Evolutionary conservation across 768 basidiomycete genomes (phyloP), one percentile per base, ranked within the genome.

Genomic region (Cystobasidium tubakii): DNA sequence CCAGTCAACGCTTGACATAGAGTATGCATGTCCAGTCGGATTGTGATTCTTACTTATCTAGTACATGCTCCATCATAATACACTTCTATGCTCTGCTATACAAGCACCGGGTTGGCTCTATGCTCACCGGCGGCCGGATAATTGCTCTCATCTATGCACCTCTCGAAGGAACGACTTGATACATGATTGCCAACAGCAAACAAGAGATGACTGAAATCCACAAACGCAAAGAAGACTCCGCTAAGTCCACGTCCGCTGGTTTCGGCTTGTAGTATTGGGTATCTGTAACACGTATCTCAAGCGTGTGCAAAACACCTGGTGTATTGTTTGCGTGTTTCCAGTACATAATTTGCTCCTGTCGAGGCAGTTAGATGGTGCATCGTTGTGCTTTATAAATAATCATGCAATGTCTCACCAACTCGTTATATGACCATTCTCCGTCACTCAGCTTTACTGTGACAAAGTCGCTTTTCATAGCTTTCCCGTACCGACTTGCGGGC

Each of bases 271-370:
- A 27, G 29, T 57, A 55, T 34, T 33, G 7, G 2, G 19, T 21
- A 44, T 60, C 55, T n/a, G 10, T 17, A 55, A 78, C 75, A 1
- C 54, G n/a, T 46, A 78, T 53, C 21, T 66, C 46, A 23, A 78
- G 23, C 19, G 60, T 64, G 67, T 78, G 78, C 13, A 75, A 46
- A 50, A 29, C 73, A 10, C 70, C 75, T 10, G 78, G 72, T 0
- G 36, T 29, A 1, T 29, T 50, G 34, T 67, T 31, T 2, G 21
- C 1, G 71, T 82, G 79, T 15, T 88, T 84, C 76, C 93, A 82
- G 77, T 87, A 91, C 69, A 94, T 82, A 0, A 91, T 92, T 81
- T 93, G 92, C 42, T 85, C 83, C 33, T 78, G 71, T 21, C 3
- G 31, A 27, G 36, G 12, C 55, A 23, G 15, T 44, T 13, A 21